Percentiles rank a stretch among this genome's conserved stretches.
phyloP scores from a whole-genome alignment of 1,284 basidiomycete genomes.

The Hymenochaete sp. region DNA sequence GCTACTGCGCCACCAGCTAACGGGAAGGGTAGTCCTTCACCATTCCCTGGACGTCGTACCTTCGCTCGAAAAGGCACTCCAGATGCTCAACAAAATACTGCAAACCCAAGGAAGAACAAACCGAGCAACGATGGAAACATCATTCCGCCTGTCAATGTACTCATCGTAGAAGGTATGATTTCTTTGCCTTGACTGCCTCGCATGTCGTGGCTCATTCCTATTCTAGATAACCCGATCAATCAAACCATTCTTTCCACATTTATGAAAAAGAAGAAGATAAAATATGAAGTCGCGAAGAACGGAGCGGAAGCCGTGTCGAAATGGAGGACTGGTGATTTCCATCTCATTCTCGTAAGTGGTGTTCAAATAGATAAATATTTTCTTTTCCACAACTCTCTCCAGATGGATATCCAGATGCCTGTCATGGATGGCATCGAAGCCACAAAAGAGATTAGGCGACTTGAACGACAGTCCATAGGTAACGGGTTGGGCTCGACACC shows the following conservation, averaged over 20 bases:
- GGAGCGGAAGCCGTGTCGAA: slow-evolving; percentile 94
- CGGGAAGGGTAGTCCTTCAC: not conserved
- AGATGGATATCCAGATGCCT: slow-evolving; percentile 99
- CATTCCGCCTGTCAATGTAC: slow-evolving; percentile 89
- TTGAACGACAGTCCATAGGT: slow-evolving; percentile 67
- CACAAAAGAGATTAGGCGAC: slow-evolving; percentile 87
- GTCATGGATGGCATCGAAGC: slow-evolving; percentile 98
- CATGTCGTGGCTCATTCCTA: slow-evolving; percentile 16
- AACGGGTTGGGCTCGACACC: slow-evolving; percentile 66
- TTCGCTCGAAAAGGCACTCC: slow-evolving; percentile 10
- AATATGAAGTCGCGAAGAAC: slow-evolving; percentile 91
- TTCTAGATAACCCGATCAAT: slow-evolving; percentile 94
- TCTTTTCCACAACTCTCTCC: slow-evolving; percentile 1
- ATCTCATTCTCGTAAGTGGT: slow-evolving; percentile 81
- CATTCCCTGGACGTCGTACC: not conserved
- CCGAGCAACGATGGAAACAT: slow-evolving; percentile 43
- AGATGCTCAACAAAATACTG: slow-evolving; percentile 21
- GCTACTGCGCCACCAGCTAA: not conserved
- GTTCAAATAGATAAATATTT: not conserved
- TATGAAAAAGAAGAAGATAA: slow-evolving; percentile 94
- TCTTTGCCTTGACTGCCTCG: slow-evolving; percentile 13
- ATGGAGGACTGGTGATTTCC: slow-evolving; percentile 91
- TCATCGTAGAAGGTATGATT: slow-evolving; percentile 86
- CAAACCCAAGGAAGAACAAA: slow-evolving; percentile 23
- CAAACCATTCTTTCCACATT: slow-evolving; percentile 94